Evolutionary conservation across 164 flowering plant species (phyloP), one percentile per base, ranked within the genome.

Genomic region (Akebia trifoliata): DNA sequence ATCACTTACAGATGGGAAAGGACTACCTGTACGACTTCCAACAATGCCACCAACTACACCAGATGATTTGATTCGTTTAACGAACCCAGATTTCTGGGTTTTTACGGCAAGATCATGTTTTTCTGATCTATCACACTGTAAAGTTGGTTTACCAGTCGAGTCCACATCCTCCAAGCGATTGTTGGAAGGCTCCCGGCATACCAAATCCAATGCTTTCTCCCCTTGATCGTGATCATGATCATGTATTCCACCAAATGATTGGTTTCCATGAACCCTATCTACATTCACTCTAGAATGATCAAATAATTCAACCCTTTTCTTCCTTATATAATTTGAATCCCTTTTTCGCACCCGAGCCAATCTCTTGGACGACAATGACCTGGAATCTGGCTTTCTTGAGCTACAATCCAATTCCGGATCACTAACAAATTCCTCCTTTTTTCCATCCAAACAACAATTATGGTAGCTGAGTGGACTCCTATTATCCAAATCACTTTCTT

Each of bases 21-120:
- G 79, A 74, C 86, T 82, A 34, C 82, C 74, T 8, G 61, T 69
- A 46, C 68, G 29, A 65, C 90, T 87, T 26, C 60, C 56, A 26
- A 53, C 57, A 73, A 72, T 79, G 58, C 74, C 80, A 17, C 30
- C 52, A 47, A 58, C 74, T 0, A 39, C 64, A 36, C 65, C 59
- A 59, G 59, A 62, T 54, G 78, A 60, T 22, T 61, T 72, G 15
- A 54, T 31, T 54, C 55, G 71, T 48, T 72, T 70, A 50, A 31
- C 49, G 45, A 57, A 64, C 35, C 36, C 60, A 26, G 51, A 47
- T 63, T 69, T 81, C 54, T 57, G 22, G 4, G 64, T 70, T 32
- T 66, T 39, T 6, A 39, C 60, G 56, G 45, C 35, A 12, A 44
- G 50, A 39, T 73, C 72, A 0, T 12, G 14, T 10, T 60, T 66